Evolutionary conservation across 192 early-diverging fungal species (phyloP).

Genomic region (Dissophora ornata): DNA sequence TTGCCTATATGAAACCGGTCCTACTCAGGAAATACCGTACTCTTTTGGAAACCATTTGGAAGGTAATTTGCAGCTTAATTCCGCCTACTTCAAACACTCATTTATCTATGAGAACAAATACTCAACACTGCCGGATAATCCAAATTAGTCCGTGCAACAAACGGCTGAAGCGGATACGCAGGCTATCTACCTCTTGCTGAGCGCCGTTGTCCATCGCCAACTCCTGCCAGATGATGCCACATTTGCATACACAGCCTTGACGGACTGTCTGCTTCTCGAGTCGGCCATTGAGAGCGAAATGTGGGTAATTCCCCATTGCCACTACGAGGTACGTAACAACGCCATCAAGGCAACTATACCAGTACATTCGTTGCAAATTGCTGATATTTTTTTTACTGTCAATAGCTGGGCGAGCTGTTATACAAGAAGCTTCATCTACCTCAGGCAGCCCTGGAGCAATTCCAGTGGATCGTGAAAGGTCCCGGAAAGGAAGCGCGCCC

Average conservation of each 20-base stretch:
- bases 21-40: conserved; percentile 41
- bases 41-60: conserved; percentile 51
- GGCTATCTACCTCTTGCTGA: conserved; percentile 52
- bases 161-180: conserved; percentile 38
- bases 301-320: conserved; percentile 57
- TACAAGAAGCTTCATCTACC: conserved; percentile 47
- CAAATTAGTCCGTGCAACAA: conserved; percentile 28
- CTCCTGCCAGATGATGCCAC: conserved; percentile 47
- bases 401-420: conserved; percentile 55
- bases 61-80: no score
- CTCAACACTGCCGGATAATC: no score
- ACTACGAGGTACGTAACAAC: conserved; percentile 54
- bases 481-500: conserved; percentile 43
- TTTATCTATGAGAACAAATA: no score
- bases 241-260: conserved; percentile 51
- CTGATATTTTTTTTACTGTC: no score
- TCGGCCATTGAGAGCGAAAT: conserved; percentile 45
- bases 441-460: conserved; percentile 57
- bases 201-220: conserved; percentile 53
- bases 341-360: no score
- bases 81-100: not conserved
- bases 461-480: conserved; percentile 57
- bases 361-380: no score
- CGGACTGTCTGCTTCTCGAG: conserved; percentile 53
- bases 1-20: conserved; percentile 54